Conservation (phyloP, 1,284 basidiomycete species). For the Microbotryum saponariae region DNA sequence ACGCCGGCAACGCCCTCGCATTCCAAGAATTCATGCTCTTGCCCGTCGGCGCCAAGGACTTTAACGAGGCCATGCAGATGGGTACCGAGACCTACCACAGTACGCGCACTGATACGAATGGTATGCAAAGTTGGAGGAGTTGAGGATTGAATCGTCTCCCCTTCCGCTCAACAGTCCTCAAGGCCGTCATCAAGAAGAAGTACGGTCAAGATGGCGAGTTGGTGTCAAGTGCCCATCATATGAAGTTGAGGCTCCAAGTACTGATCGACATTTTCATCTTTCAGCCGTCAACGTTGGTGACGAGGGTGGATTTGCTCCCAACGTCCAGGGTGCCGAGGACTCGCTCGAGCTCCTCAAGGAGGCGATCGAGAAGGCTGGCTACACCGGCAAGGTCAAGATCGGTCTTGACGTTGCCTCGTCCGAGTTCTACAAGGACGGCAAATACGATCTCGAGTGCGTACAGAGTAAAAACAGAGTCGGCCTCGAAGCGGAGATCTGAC, state of each 20-base stretch:
- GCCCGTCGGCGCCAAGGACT: slow-evolving; percentile 81
- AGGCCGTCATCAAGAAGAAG: slow-evolving; percentile 98
- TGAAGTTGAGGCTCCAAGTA: not conserved
- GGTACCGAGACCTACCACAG: slow-evolving; percentile 98
- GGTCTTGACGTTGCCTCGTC: slow-evolving; percentile 98
- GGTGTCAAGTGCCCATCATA: not conserved
- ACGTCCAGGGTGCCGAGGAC: slow-evolving; percentile 93
- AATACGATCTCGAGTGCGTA: slow-evolving; percentile 95
- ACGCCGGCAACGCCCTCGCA: slow-evolving; percentile 98
- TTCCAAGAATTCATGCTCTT: slow-evolving; percentile 99
- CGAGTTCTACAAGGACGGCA: slow-evolving; percentile 99
- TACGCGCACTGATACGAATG: not conserved
- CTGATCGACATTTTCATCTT: not conserved
- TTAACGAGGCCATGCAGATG: slow-evolving; percentile 97
- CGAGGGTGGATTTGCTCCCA: slow-evolving; percentile 99
- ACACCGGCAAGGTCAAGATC: slow-evolving; percentile 98
- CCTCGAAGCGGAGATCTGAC: slow-evolving; percentile 29
- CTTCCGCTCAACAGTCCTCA: slow-evolving; percentile 50
- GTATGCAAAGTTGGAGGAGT: too few species aligned
- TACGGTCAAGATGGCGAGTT: slow-evolving; percentile 92
- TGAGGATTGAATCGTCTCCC: not conserved
- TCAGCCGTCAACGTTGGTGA: slow-evolving; percentile 98
- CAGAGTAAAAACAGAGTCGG: slow-evolving; percentile 23
- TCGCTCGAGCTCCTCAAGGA: slow-evolving; percentile 91
- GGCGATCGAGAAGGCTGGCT: slow-evolving; percentile 95